Base-by-base conservation (phyloP, 169 alveolate genomes). In the Eimeria sp. region DNA sequence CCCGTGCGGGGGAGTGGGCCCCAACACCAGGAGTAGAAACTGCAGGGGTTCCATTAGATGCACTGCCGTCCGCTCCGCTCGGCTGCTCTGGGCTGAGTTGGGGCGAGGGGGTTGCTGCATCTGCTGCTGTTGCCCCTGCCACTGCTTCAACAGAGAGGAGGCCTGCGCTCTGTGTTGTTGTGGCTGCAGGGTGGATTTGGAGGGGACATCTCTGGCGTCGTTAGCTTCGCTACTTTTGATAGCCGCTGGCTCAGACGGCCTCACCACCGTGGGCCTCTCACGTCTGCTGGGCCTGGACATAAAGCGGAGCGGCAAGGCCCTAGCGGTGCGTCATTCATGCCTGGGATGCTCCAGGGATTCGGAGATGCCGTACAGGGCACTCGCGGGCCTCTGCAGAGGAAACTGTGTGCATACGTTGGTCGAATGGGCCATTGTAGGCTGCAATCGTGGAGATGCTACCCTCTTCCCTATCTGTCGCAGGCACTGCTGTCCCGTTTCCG, bases 261-360 rank as follows among this genome's bases (percentile, higher is more conserved):
- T 93, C 87, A 61, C 89, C 9, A 80, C 96, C 13, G 84, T 83
- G 45, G 83, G 45, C 18, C 63, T 93, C 45, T 78, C 96, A 30
- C 94, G 89, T 18, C 58, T 67, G 65, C 67, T 92, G 10, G 95
- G 95, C n/a, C 84, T 76, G 43, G 95, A 92, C 63, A 92, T 34
- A 49, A 92, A 92, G 72, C 95, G 95, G 27, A 86, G 91, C 67
- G 95, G 95, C 40, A 92, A 92, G 73, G 82, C 82, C 27, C 67
- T 92, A 20, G 95, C 92, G 86, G 95, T 92, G 57, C 22, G 95
- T 30, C 78, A 4, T 20, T 27, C 34, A n/a, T 34, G 40, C 0
- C 40, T 54, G 0, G 61, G 61, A 3, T 7, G 61, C 16, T 14
- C 0, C 16, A 54, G 61, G 61, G 61, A 65, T 63, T 43, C 34